Percentiles rank a stretch among this genome's conserved stretches.
Conservation (phyloP, 2,329 filamentous ascomycete species). For the Lizonia empirigonia region DNA sequence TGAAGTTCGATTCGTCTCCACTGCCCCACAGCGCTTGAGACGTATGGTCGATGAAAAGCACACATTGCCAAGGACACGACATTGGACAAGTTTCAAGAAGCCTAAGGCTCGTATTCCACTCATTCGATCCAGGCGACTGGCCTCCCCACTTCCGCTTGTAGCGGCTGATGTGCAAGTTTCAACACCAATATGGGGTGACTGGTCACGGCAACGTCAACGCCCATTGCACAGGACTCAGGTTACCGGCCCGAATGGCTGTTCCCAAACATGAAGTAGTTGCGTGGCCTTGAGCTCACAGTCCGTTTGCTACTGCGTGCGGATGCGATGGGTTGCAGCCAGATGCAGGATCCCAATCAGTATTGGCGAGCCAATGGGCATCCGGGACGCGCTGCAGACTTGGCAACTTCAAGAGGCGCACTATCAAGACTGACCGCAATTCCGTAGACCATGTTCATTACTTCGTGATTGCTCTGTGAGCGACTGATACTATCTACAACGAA, state of each 20-base stretch:
- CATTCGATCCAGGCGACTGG: constrained; percentile 1
- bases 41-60: constrained; percentile 8
- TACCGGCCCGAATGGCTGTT: background rate
- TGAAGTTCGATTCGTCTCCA: constrained; percentile 13
- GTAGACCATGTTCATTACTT: background rate
- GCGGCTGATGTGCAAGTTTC: constrained; percentile 6
- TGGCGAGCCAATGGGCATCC: background rate
- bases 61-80: constrained; percentile 5
- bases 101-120: background rate
- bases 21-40: constrained; percentile 13
- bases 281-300: background rate
- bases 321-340: background rate
- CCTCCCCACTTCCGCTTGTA: background rate
- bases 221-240: background rate
- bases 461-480: background rate
- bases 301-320: background rate
- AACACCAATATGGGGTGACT: background rate
- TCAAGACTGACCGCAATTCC: background rate
- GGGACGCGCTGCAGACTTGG: background rate
- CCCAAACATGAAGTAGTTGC: background rate
- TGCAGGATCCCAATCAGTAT: background rate
- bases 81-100: constrained; percentile 6
- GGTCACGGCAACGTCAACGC: background rate
- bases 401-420: background rate
- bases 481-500: constrained; percentile 10